A percentile compares a stretch with the other conserved stretches of the same genome.
Evolutionary conservation across 495 filamentous ascomycete genomes (phyloP).

Genomic region (Xylaria grammica): DNA sequence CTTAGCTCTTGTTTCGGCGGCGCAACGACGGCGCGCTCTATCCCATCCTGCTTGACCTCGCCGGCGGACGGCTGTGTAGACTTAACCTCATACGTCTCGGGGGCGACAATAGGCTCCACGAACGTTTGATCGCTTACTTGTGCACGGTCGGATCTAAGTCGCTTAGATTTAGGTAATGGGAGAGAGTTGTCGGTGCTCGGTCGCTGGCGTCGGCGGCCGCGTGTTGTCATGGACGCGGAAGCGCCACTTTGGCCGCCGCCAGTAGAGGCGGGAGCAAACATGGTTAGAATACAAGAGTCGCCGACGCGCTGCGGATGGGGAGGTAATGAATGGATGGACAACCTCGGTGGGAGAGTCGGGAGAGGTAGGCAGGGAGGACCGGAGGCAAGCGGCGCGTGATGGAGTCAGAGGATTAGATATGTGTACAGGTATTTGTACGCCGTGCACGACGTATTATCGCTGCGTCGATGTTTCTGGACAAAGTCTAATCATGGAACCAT

Average conservation of each 20-base stretch:
- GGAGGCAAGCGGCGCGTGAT: slow-evolving; percentile 9
- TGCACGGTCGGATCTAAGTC: slow-evolving; percentile 60
- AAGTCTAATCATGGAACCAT: slow-evolving; percentile 31
- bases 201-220: slow-evolving; percentile 69
- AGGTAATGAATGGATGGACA: slow-evolving; percentile 13
- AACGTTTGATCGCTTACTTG: slow-evolving; percentile 62
- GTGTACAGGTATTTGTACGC: slow-evolving; percentile 9
- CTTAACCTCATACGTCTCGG: slow-evolving; percentile 56
- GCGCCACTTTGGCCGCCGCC: slow-evolving; percentile 43
- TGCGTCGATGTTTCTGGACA: slow-evolving; percentile 29
- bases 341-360: slow-evolving; percentile 21
- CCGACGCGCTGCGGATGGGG: not conserved
- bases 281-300: slow-evolving; percentile 39
- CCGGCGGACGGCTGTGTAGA: slow-evolving; percentile 47
- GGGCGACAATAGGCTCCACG: slow-evolving; percentile 48
- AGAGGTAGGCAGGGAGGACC: slow-evolving; percentile 13
- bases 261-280: slow-evolving; percentile 66
- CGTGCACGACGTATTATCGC: slow-evolving; percentile 30
- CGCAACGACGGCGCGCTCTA: slow-evolving; percentile 43
- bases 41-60: slow-evolving; percentile 49
- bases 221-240: slow-evolving; percentile 58
- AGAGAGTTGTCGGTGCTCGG: slow-evolving; percentile 68
- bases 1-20: slow-evolving; percentile 59
- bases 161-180: slow-evolving; percentile 71
- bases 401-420: no score